phyloP scores from a whole-genome alignment of 177 flowering plant species.

The Vitis hybrid region DNA sequence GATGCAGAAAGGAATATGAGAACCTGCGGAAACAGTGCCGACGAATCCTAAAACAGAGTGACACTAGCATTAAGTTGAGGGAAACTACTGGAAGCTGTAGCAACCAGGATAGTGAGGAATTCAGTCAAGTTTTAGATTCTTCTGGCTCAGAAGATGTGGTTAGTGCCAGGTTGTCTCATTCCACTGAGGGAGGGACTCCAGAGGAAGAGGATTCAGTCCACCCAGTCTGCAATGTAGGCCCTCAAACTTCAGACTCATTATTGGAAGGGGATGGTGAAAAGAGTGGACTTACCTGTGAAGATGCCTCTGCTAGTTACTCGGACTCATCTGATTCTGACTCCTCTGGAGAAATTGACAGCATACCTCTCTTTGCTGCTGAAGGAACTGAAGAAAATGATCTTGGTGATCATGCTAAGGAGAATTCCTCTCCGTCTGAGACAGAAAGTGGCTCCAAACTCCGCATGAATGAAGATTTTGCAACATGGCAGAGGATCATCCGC shows the following conservation, averaged over 20 bases:
- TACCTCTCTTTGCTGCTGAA: constrained; percentile 25
- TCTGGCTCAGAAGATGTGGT: constrained; percentile 12
- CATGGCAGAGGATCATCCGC: constrained; percentile 88
- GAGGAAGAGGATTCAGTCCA: constrained; percentile 10
- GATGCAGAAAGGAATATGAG: constrained; percentile 35
- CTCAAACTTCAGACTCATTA: constrained; percentile 16
- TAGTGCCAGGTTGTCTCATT: constrained; percentile 19
- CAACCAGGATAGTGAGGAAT: constrained; percentile 14
- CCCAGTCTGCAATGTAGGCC: constrained; percentile 8
- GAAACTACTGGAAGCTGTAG: constrained; percentile 9
- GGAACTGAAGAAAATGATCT: constrained; percentile 26
- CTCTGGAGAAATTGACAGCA: constrained; percentile 30
- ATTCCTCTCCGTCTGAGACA: constrained; percentile 21
- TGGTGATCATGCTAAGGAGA: constrained; percentile 16
- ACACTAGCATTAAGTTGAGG: constrained; percentile 14
- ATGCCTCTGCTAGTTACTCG: constrained; percentile 23
- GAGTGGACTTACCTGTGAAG: constrained; percentile 27
- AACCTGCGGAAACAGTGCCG: constrained; percentile 29
- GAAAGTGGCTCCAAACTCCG: constrained; percentile 21
- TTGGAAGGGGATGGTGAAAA: constrained; percentile 26
- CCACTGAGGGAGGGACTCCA: constrained; percentile 16
- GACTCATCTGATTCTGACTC: constrained; percentile 33
- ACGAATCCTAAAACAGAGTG: constrained; percentile 6
- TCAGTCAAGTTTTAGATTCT: constrained; percentile 22
- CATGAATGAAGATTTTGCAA: constrained; percentile 56